Evolutionary conservation across 306 rosid genomes (phyloP).

Genomic region (Gastrolobium bilobum): DNA sequence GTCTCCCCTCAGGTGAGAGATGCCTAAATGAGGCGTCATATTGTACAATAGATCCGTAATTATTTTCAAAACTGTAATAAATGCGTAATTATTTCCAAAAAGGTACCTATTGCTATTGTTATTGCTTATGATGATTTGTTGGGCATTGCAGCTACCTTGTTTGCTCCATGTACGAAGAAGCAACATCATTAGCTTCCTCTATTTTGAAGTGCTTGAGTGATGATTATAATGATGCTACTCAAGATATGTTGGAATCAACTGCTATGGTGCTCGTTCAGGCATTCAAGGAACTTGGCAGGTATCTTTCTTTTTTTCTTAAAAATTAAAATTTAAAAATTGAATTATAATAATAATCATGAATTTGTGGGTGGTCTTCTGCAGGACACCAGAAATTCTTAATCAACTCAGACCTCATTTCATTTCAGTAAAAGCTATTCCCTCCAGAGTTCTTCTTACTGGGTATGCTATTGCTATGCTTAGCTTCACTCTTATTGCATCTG

Average conservation of each 20-base stretch:
- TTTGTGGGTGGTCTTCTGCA: constrained; percentile 50
- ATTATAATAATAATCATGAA: constrained; percentile 28
- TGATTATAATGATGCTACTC: constrained; percentile 8
- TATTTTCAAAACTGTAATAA: too few relatives aligned
- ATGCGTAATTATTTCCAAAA: too few relatives aligned
- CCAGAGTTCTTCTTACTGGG: constrained; percentile 75
- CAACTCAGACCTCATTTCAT: constrained; percentile 62
- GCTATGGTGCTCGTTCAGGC: constrained; percentile 88
- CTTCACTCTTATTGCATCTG: background rate
- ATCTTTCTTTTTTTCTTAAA: background rate
- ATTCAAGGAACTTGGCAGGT: constrained; percentile 69
- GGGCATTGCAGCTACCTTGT: constrained; percentile 73
- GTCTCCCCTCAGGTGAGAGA: too few relatives aligned
- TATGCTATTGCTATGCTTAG: constrained; percentile 42
- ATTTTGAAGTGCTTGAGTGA: constrained; percentile 58
- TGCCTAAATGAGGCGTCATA: too few relatives aligned
- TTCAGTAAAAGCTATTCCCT: constrained; percentile 67
- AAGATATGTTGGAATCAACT: constrained; percentile 73
- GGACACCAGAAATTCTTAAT: constrained; percentile 65
- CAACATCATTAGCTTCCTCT: constrained; percentile 70
- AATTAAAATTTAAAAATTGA: background rate
- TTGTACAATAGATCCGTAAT: too few relatives aligned
- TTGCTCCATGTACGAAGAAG: constrained; percentile 76
- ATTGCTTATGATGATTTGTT: background rate
- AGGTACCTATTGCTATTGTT: background rate